Evolutionary conservation across 2,329 filamentous ascomycete genomes (phyloP).

Genomic region (Trichoderma simmonsii): DNA sequence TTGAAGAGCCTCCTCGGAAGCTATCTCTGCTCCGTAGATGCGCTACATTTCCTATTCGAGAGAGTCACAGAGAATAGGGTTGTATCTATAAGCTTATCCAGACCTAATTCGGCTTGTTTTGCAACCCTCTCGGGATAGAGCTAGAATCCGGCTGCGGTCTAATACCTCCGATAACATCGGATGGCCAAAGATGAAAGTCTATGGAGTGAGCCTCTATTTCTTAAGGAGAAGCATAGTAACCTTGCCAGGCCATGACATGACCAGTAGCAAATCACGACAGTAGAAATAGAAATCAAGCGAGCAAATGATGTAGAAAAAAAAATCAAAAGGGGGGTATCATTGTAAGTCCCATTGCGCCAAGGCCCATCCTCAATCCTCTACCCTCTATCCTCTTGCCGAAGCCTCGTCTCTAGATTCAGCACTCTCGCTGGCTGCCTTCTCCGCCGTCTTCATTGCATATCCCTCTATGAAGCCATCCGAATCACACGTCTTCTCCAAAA

Average conservation of each 20-base stretch:
- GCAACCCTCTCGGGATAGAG: neutral
- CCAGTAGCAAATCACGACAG: neutral
- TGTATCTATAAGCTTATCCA: neutral
- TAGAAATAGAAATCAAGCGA: neutral
- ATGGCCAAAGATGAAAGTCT: neutral
- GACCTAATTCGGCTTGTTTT: neutral
- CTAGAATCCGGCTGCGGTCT: neutral
- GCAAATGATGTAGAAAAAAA: neutral
- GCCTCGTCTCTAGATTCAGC: slow-evolving; percentile 24
- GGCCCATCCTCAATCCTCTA: neutral
- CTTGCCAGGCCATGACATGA: neutral
- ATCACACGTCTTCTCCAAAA: slow-evolving; percentile 65
- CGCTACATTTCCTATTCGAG: slow-evolving; percentile 1
- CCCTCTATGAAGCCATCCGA: slow-evolving; percentile 70
- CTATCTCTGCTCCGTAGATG: neutral
- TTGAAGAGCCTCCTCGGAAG: neutral
- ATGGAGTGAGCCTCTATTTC: neutral
- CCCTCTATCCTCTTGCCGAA: neutral
- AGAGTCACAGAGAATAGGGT: neutral
- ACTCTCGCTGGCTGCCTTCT: slow-evolving; percentile 34
- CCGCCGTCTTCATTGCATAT: slow-evolving; percentile 51
- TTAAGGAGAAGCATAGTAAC: neutral
- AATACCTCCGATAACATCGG: neutral
- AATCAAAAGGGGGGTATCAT: slow-evolving; percentile 19
- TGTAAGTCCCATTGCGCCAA: slow-evolving; percentile 9